phyloP scores from a whole-genome alignment of 2,329 filamentous ascomycete species.

The Rhexocercosporidium sp. region DNA sequence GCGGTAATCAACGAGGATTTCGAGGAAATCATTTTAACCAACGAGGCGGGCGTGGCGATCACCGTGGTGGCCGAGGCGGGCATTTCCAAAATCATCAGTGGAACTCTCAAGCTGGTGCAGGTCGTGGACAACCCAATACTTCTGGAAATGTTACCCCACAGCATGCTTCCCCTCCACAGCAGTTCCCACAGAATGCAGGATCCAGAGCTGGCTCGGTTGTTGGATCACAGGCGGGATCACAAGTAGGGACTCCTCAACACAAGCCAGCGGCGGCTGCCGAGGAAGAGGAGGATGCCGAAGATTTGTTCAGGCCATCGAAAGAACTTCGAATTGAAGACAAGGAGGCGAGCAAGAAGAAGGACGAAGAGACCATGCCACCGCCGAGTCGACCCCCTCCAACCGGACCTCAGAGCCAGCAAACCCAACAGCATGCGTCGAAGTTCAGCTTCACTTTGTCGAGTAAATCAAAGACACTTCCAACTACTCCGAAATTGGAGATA shows the following conservation, averaged over 20 bases:
- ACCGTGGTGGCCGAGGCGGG: conserved; percentile 59
- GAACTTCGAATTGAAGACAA: conserved; percentile 69
- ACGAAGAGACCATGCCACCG: conserved; percentile 58
- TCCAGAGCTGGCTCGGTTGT: conserved; percentile 22
- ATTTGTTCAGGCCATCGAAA: conserved; percentile 67
- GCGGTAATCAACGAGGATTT: conserved; percentile 59
- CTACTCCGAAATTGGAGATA: conserved; percentile 66
- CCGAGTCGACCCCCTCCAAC: conserved; percentile 56
- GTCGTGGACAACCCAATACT: conserved; percentile 51
- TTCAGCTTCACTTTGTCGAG: conserved; percentile 95
- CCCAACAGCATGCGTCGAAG: conserved; percentile 57
- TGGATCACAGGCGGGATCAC: conserved; percentile 27
- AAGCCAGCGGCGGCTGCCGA: conserved; percentile 39
- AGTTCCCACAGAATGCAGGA: conserved; percentile 32
- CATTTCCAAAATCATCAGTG: conserved; percentile 75
- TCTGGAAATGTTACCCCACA: conserved; percentile 44
- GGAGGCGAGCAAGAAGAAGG: conserved; percentile 51
- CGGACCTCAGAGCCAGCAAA: conserved; percentile 43
- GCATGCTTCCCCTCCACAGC: conserved; percentile 40
- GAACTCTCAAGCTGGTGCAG: conserved; percentile 63
- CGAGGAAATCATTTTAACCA: conserved; percentile 62
- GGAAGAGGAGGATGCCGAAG: conserved; percentile 57
- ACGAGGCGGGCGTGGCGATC: conserved; percentile 46
- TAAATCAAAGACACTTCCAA: conserved; percentile 61
- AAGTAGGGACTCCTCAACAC: conserved; percentile 40